Base-by-base conservation (phyloP, 1,284 basidiomycete genomes). In the Leccinum insolens region DNA sequence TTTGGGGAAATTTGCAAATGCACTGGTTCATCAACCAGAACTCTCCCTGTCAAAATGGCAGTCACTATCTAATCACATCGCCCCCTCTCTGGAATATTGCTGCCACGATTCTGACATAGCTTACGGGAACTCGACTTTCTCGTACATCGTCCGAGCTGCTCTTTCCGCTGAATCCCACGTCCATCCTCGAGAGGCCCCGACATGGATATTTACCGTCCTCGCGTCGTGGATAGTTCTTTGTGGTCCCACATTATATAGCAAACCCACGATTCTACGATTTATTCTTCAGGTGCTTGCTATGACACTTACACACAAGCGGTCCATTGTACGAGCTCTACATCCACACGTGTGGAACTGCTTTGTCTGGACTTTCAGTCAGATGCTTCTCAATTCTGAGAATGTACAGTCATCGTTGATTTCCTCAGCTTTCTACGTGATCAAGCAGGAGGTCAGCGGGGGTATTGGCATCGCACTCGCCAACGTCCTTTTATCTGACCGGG, bases 311-410 rank as follows among this genome's bases (percentile, higher is more conserved):
- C 80, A 82, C 68, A 78, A 80, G 61, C 75, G 76, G 22, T 73
- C 75, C 11, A 65, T 74, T 14, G 74, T 82, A 9, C 78, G 78
- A 11, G 74, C 77, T 9, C 74, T 86, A 9, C 82, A 85, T 63
- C 73, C 82, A 0, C 81, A 82, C 52, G 74, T 85, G 25, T 90
- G 88, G 88, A 81, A 79, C 64, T 82, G 84, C 63, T 77, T 89
- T 17, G 75, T 89, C 31, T 89, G 88, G 88, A 81, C 83, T 0
- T 88, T 85, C 68, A 64, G 59, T 62, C 73, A 68, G 20, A 70
- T 72, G 69, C 71, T 72, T 65, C 28, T 65, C 64, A 59, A 39
- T 34, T 57, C 73, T 4, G 70, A 72, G 20, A 66, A 66, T 5
- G 65, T 64, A 14, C 70, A 71, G 8, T 57, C 68, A 3, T 61